These are phyloP conservation scores for Neofusicoccum umdonicola DNA, from an alignment of 2,329 filamentous ascomycete species.

Conservation along the genomic window DNA sequence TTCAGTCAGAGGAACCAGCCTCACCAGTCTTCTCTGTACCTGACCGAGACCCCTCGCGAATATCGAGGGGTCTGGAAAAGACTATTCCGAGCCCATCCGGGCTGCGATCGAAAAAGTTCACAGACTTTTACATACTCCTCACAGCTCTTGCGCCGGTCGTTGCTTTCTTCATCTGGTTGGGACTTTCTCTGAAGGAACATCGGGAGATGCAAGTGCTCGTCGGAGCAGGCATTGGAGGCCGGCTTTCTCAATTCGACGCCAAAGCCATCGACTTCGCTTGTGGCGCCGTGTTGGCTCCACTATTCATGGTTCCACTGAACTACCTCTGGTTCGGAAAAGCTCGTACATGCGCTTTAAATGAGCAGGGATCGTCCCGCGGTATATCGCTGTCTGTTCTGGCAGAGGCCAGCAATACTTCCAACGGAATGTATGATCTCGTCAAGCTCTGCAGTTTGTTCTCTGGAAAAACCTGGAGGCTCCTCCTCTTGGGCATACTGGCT, in stretches of 20 bases:
- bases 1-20: too few relatives aligned
- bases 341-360: constrained; percentile 20
- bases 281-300: constrained; percentile 20
- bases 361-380: background rate
- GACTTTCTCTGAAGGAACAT: too few relatives aligned
- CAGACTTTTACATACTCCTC: too few relatives aligned
- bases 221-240: constrained; percentile 18
- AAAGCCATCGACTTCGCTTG: constrained; percentile 23
- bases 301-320: constrained; percentile 19
- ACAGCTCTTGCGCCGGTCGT: too few relatives aligned
- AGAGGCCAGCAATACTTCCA: constrained; percentile 16
- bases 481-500: constrained; percentile 1
- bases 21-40: too few relatives aligned
- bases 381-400: constrained; percentile 17
- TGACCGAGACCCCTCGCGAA: too few relatives aligned
- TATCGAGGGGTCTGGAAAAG: too few relatives aligned
- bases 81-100: too few relatives aligned
- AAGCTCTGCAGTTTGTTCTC: constrained; percentile 14
- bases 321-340: constrained; percentile 22
- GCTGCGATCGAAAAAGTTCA: too few relatives aligned
- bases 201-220: too few relatives aligned
- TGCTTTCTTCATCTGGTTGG: too few relatives aligned
- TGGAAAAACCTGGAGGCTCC: constrained; percentile 14
- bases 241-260: constrained; percentile 20
- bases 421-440: constrained; percentile 18